Evolutionary conservation across 257 asterid genomes (phyloP).

Genomic region (Penstemon newberryi): DNA sequence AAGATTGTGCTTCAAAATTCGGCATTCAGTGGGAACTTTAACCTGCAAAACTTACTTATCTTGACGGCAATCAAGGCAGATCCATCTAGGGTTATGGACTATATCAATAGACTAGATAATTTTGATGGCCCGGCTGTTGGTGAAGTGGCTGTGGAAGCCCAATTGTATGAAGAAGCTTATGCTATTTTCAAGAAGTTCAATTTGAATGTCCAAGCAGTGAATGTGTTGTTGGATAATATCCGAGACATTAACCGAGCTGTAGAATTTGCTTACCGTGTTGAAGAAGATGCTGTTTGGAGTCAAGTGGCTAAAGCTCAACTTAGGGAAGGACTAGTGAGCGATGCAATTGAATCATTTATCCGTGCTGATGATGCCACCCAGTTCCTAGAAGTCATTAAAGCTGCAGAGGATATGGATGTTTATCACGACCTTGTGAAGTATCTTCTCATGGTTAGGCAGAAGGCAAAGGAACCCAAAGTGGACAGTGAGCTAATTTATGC

Average conservation of each 20-base stretch:
- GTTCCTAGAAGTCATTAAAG: slow-evolving; percentile 84
- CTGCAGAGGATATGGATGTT: slow-evolving; percentile 83
- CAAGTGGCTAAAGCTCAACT: slow-evolving; percentile 98
- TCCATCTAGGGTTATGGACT: slow-evolving; percentile 98
- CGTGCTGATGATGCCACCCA: slow-evolving; percentile 96
- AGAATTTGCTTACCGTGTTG: slow-evolving; percentile 98
- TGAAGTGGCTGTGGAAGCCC: slow-evolving; percentile 96
- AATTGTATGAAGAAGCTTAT: slow-evolving; percentile 91
- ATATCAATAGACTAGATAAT: slow-evolving; percentile 91
- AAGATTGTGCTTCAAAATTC: slow-evolving; percentile 98
- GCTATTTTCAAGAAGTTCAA: slow-evolving; percentile 96
- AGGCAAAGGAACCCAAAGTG: slow-evolving; percentile 92
- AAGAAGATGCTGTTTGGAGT: slow-evolving; percentile 99
- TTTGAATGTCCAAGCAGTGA: slow-evolving; percentile 97
- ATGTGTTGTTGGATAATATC: slow-evolving; percentile 84
- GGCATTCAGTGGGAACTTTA: slow-evolving; percentile 97
- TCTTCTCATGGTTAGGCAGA: slow-evolving; percentile 97
- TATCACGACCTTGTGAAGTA: slow-evolving; percentile 95
- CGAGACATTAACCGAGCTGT: slow-evolving; percentile 93
- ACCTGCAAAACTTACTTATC: slow-evolving; percentile 88
- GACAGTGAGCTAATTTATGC: slow-evolving; percentile 98
- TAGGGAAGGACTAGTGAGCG: slow-evolving; percentile 95
- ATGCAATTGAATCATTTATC: slow-evolving; percentile 95
- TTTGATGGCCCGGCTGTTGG: slow-evolving; percentile 99
- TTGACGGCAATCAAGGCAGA: slow-evolving; percentile 98